Base-by-base conservation (phyloP, 164 flowering plant species). In the Protea cynaroides region DNA sequence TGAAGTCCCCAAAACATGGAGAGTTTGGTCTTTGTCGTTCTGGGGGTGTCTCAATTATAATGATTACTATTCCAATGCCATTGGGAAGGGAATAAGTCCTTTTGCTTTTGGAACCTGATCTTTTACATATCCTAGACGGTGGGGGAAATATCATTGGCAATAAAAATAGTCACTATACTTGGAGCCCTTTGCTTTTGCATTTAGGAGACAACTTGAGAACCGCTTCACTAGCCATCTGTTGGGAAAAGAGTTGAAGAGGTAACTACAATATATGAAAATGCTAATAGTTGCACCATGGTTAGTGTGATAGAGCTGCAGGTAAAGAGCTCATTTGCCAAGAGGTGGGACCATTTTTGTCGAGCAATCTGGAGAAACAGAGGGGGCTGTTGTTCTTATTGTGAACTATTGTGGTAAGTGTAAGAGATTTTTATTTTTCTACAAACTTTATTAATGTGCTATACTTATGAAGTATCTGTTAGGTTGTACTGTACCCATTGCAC, bases 31-130 rank as follows among this genome's bases (percentile, higher is more conserved):
- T 90, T 62, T 76, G 80, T 24, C 81, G 75, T 54, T 90, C 75
- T 90, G 98, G 98, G 84, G 67, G 59, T 76, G 56, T 72, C 90
- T 94, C 59, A 84, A 94, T 69, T 86, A 76, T 74, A 94, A 94
- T 44, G 86, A 65, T 38, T 77, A 71, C 58, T 74, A 59, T 56
- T 77, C 71, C 6, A 66, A 71, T 54, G 40, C 49, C 56, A 58
- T 71, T 61, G 66, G 67, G 29, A 51, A 40, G 24, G 63, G 63
- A 68, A 60, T 64, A 62, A 43, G 50, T 44, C 62, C 25, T 3
- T 55, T 44, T 36, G 62, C 57, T 11, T 44, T 65, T 1, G 60
- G 61, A 61, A 18, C 53, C 29, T 36, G 38, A 12, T 12, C 18
- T 47, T 34, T 58, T 38, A 14, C 8, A 19, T 25, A 40, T 61